Conservation (phyloP, 768 basidiomycete genomes). For the Rhizopogon rudus region DNA sequence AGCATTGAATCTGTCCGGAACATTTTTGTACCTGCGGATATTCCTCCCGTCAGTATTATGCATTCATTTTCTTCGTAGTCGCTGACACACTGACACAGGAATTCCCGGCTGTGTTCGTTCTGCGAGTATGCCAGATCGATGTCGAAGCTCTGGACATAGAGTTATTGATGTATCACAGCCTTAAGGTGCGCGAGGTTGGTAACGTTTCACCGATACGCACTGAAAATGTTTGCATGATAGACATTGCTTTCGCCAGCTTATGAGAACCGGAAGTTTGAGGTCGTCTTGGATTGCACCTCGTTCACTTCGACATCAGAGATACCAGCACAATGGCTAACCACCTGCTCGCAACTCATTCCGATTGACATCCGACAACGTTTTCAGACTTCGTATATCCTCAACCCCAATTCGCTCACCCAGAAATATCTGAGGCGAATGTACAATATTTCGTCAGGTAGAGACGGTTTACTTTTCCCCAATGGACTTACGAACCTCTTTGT, state of each 20-base stretch:
- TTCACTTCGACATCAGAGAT: constrained; percentile 74
- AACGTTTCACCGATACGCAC: not conserved
- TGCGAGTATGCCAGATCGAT: constrained; percentile 65
- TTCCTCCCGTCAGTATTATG: constrained; percentile 35
- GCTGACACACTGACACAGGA: constrained; percentile 25
- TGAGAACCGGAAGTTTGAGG: constrained; percentile 50
- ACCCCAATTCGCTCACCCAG: constrained; percentile 65
- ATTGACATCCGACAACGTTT: constrained; percentile 63
- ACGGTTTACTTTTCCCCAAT: constrained; percentile 8
- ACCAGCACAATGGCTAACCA: constrained; percentile 78
- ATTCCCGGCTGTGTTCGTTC: constrained; percentile 48
- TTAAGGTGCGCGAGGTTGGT: constrained; percentile 46
- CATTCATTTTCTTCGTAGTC: not conserved
- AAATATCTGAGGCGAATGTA: constrained; percentile 74
- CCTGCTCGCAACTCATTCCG: constrained; percentile 71
- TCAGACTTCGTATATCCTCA: constrained; percentile 58
- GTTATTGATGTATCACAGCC: constrained; percentile 69
- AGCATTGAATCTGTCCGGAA: constrained; percentile 58
- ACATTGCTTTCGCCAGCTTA: constrained; percentile 46
- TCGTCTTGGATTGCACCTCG: constrained; percentile 79
- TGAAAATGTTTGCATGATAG: constrained; percentile 26
- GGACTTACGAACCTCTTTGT: not conserved
- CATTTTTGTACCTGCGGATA: constrained; percentile 57
- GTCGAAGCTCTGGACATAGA: constrained; percentile 79
- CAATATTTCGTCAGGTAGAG: constrained; percentile 53